Percentiles rank a stretch among this genome's conserved stretches.
phyloP scores from a whole-genome alignment of 345 rosid genomes.

The Citropsis articulata region DNA sequence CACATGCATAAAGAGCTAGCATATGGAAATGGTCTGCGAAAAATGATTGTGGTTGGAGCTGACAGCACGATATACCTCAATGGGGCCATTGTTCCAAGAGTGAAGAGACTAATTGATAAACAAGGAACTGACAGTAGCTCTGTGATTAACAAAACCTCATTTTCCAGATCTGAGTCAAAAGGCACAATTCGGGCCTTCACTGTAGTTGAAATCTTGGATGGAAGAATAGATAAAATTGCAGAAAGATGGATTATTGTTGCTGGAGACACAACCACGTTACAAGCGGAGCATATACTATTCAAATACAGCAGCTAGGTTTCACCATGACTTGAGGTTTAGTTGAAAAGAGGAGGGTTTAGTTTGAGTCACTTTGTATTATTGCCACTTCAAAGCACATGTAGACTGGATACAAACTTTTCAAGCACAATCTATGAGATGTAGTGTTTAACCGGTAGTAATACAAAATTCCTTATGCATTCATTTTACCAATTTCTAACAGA shows the following conservation, averaged over 20 bases:
- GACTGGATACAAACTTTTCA: neutral
- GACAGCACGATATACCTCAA: slow-evolving; percentile 63
- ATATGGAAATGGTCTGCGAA: slow-evolving; percentile 53
- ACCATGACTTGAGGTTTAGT: neutral
- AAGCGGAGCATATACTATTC: slow-evolving; percentile 52
- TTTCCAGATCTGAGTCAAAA: slow-evolving; percentile 14
- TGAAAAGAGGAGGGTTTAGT: too few species aligned
- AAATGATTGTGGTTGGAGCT: slow-evolving; percentile 57
- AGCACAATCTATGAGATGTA: neutral
- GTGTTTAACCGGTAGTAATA: neutral
- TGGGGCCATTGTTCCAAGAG: slow-evolving; percentile 84
- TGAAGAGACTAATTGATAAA: slow-evolving; percentile 22
- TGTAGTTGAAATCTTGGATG: slow-evolving; percentile 52
- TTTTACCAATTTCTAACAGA: neutral
- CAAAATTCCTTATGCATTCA: neutral
- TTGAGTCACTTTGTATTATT: neutral
- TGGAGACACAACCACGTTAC: slow-evolving; percentile 41
- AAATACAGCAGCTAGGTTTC: slow-evolving; percentile 9
- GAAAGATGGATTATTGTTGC: slow-evolving; percentile 70
- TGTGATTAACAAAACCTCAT: slow-evolving; percentile 8
- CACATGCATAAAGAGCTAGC: slow-evolving; percentile 90
- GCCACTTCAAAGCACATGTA: neutral
- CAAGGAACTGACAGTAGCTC: slow-evolving; percentile 15
- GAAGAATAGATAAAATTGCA: slow-evolving; percentile 53
- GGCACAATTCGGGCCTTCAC: slow-evolving; percentile 71